Evolutionary conservation across 805 yeast genomes (phyloP), one percentile per base, ranked within the genome.

Genomic region (Pichia californica): DNA sequence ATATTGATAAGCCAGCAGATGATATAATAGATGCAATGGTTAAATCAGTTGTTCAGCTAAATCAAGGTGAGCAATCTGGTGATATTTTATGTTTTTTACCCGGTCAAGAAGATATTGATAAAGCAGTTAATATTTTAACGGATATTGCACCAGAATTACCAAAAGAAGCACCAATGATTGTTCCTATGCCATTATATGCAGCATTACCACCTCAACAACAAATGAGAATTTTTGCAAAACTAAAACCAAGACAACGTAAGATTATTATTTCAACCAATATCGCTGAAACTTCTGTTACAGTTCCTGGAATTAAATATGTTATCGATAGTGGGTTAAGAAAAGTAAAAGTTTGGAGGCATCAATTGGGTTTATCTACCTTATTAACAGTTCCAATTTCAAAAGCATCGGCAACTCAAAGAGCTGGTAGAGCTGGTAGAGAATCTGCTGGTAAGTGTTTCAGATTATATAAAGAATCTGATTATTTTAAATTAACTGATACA

Each of bases 341-440:
- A 58, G 94, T 91, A 8, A 87, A 91, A 52, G 94, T 91, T 1
- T 91, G 97, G 95, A 78, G 93, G 54, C 95, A 91, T 56, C 88
- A 83, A 52, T 67, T 93, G 31, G 97, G 97, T 0, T 72, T 93
- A 28, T 91, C 96, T n/a, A 85, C 97, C 0, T 74, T 93, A 56
- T 67, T 93, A 40, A 89, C 96, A 0, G 88, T 93, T 0, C 93
- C 99, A 1, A 81, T 93, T 19, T 88, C 98, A 0, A 87, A 84
- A 56, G 95, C 98, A 0, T 84, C 95, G 31, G 99, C 98, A 0
- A 77, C 85, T 29, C 99, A 93, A 67, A 71, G 99, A 64, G 80
- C 89, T 36, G 99, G 99, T 61, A 85, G 99, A 72, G 98, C 99
- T n/a, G 99, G 99, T 49, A 87, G 99, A 77, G 98, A 93, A 65